Evolutionary conservation across 352 stramenopile genomes (phyloP), one percentile per base, ranked within the genome.

Genomic region (Sclerospora graminicola): DNA sequence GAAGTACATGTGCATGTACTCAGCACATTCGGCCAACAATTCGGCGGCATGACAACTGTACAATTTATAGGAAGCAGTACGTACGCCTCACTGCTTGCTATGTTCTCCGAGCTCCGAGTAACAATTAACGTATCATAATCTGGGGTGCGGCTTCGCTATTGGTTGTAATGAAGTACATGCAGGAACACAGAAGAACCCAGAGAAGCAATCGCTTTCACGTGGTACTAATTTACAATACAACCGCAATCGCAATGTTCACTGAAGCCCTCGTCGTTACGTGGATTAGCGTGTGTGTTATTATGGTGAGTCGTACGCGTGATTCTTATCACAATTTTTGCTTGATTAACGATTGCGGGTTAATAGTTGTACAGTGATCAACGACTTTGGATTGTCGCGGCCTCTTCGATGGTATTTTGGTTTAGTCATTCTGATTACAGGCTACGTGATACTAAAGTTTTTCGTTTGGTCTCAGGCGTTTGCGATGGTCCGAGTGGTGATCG

Each of bases 301-400:
- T 87, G 74, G 74, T 86, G 43, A 37, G 68, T 41, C 4, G 21
- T n/a, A 2, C 41, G n/a, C 11, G 19, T 31, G 41, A 9, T 11
- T 33, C n/a, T 19, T 2, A 8, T 20, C 9, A 5, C 2, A 19
- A 14, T 20, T 29, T 8, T 18, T 16, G 39, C 28, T 35, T 45
- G 23, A 31, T 43, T 30, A 45, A 51, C 30, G n/a, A 21, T 44
- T 46, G 41, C 11, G 30, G 20, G 8, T n/a, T 35, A 35, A n/a
- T 45, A 87, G 74, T 54, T 84, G 33, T 70, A 69, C 57, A 63
- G 32, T 3, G 65, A 87, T 41, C 67, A 69, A 32, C 64, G 63
- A 4, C 63, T 84, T 3, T 87, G 72, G 75, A 53, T 81, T 50
- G 60, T 87, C 21, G 52, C 71, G 27, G 63, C 50, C 18, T 87